A percentile compares a stretch with the other conserved stretches of the same genome.
Conservation (phyloP, 2,329 filamentous ascomycete species). For the Cladorrhinum sp. region DNA sequence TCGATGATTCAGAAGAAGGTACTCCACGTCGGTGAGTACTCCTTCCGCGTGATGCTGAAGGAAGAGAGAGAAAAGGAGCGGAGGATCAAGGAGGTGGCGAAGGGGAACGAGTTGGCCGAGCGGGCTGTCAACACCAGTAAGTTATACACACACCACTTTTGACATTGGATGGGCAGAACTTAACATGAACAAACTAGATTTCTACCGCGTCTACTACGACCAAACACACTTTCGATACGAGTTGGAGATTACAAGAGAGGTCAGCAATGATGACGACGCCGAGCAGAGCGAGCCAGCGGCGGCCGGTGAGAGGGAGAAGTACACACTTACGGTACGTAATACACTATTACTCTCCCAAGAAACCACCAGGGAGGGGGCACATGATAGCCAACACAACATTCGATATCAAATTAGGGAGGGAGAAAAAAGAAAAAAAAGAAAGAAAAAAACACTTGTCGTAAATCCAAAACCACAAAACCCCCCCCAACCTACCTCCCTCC, state of each 20-base stretch:
- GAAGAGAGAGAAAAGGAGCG: slow-evolving; percentile 39
- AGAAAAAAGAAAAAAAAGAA: too few species aligned
- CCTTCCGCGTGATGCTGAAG: slow-evolving; percentile 28
- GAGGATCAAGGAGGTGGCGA: slow-evolving; percentile 32
- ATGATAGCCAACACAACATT: background rate
- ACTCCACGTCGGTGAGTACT: slow-evolving; percentile 39
- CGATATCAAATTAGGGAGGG: too few species aligned
- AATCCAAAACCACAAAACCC: too few species aligned
- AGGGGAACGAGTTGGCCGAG: slow-evolving; percentile 35
- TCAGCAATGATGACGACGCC: background rate
- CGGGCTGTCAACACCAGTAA: slow-evolving; percentile 50
- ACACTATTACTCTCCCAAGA: background rate
- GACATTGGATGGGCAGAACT: background rate
- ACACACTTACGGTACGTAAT: slow-evolving; percentile 56
- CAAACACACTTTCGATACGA: slow-evolving; percentile 35
- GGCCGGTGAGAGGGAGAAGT: slow-evolving; percentile 50
- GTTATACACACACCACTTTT: slow-evolving; percentile 26
- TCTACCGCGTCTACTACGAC: slow-evolving; percentile 18
- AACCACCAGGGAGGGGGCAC: background rate
- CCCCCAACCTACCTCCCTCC: too few species aligned
- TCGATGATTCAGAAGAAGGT: slow-evolving; percentile 34
- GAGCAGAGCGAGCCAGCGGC: background rate
- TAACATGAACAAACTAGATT: background rate
- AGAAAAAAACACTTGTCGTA: too few species aligned
- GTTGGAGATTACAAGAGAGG: slow-evolving; percentile 55